Evolutionary conservation across 345 rosid genomes (phyloP).

Genomic region (Boechera divaricarpa): DNA sequence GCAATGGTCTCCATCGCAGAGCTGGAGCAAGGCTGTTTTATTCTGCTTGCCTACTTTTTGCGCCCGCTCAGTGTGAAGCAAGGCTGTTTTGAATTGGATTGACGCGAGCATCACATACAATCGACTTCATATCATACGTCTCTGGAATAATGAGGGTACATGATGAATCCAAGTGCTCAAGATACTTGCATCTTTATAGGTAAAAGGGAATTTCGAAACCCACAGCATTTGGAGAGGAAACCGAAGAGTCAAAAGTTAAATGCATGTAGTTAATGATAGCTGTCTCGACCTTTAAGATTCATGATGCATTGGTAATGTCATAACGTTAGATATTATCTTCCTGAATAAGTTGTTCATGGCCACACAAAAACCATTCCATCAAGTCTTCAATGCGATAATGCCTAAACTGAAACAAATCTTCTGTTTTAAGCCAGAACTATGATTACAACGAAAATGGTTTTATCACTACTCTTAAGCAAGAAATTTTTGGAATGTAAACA

Average conservation of each 20-base stretch:
- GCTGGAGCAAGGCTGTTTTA: not conserved
- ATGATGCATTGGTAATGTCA: not conserved
- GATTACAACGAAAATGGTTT: slow-evolving; percentile 22
- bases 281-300: too few relatives aligned
- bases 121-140: too few relatives aligned
- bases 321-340: not conserved
- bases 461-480: not conserved
- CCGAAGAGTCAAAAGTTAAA: not conserved
- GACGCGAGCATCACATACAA: too few relatives aligned
- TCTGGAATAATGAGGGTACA: too few relatives aligned
- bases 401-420: slow-evolving; percentile 2
- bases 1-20: not conserved
- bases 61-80: too few relatives aligned
- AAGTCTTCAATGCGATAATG: not conserved
- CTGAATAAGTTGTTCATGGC: not conserved
- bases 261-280: not conserved
- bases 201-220: not conserved
- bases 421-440: not conserved
- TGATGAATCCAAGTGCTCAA: too few relatives aligned
- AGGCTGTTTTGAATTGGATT: too few relatives aligned
- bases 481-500: slow-evolving; percentile 8
- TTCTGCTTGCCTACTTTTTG: too few relatives aligned
- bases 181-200: too few relatives aligned
- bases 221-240: not conserved
- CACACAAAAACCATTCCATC: not conserved